Evolutionary conservation across 1,284 basidiomycete genomes (phyloP).

Genomic region (Moesziomyces parantarcticus): DNA sequence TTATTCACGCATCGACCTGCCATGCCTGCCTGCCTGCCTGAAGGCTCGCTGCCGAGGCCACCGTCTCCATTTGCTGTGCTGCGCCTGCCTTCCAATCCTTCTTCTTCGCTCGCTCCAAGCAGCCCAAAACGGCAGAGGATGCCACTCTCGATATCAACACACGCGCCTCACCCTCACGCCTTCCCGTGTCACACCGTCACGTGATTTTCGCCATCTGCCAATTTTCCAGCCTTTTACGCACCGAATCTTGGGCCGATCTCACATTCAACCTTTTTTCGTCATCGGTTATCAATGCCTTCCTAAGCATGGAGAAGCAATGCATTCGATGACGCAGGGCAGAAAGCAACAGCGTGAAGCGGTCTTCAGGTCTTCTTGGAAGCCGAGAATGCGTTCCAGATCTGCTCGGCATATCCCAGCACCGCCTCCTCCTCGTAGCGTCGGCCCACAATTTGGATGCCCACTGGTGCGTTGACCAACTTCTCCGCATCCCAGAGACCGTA

Average conservation of each 20-base stretch:
- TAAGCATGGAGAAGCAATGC: background rate
- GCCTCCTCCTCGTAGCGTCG: slow-evolving; percentile 80
- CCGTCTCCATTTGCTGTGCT: too few species aligned
- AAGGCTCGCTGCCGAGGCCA: background rate
- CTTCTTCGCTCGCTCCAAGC: background rate
- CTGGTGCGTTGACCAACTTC: slow-evolving; percentile 74
- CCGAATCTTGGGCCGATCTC: background rate
- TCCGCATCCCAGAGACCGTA: slow-evolving; percentile 59
- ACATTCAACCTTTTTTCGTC: background rate
- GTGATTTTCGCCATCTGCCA: background rate
- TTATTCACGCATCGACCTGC: background rate
- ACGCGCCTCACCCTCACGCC: slow-evolving; percentile 8
- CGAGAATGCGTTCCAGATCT: slow-evolving; percentile 29
- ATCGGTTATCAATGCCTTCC: background rate
- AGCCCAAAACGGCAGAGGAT: background rate
- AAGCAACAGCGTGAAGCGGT: too few species aligned
- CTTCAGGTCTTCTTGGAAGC: slow-evolving; percentile 6
- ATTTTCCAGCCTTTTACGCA: background rate
- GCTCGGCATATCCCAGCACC: slow-evolving; percentile 70
- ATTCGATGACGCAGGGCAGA: too few species aligned
- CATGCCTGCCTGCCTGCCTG: too few species aligned
- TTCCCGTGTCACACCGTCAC: slow-evolving; percentile 12
- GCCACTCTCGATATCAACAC: slow-evolving; percentile 16
- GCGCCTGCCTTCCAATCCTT: background rate
- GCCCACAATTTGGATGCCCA: slow-evolving; percentile 78